Percentiles rank a stretch among this genome's conserved stretches.
Conservation (phyloP, 2,329 filamentous ascomycete species). For the Pyrenochaeta sp. region DNA sequence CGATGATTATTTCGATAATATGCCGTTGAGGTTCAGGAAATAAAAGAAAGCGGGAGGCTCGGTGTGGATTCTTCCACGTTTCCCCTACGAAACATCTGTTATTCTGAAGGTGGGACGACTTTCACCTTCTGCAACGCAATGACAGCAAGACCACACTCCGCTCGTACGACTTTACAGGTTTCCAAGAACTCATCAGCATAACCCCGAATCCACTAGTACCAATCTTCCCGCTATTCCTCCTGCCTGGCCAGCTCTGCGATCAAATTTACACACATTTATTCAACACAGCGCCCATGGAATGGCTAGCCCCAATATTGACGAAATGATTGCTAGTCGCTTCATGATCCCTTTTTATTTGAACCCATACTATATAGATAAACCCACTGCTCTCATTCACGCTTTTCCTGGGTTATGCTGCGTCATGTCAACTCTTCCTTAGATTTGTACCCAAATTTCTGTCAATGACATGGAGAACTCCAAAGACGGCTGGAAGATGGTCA, state of each 20-base stretch:
- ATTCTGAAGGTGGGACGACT: not conserved
- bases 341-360: not conserved
- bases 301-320: not conserved
- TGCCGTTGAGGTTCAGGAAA: not conserved
- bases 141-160: not conserved
- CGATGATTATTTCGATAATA: not conserved
- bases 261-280: not conserved
- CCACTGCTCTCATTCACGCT: not conserved
- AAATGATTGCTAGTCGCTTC: not conserved
- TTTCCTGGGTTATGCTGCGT: slow-evolving; percentile 1
- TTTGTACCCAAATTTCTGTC: not conserved
- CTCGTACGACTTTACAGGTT: not conserved
- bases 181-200: not conserved
- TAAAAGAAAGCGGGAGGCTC: too few species aligned
- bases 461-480: not conserved
- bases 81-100: not conserved
- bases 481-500: not conserved
- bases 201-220: not conserved
- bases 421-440: not conserved
- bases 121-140: not conserved
- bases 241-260: not conserved
- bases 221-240: not conserved
- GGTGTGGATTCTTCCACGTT: not conserved
- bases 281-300: not conserved
- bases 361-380: not conserved